These are phyloP conservation scores for Fusarium sp. DNA, from an alignment of 2,329 filamentous ascomycete genomes.

Conservation along the genomic window DNA sequence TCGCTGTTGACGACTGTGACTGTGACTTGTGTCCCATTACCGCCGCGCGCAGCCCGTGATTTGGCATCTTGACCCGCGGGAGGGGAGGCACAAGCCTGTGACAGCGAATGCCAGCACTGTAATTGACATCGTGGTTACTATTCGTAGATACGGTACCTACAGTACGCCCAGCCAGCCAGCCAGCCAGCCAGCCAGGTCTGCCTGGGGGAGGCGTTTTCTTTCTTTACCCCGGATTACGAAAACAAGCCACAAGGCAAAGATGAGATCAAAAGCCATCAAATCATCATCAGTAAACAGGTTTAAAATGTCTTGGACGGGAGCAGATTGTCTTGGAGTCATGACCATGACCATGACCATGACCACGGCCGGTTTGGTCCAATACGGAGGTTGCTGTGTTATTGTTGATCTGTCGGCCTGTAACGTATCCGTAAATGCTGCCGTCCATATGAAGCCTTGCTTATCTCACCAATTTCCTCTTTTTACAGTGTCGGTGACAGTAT, in stretches of 20 bases:
- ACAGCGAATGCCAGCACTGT: conserved; percentile 28
- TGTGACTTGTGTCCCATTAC: conserved; percentile 31
- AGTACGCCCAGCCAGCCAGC: neutral
- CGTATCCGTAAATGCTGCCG: conserved; percentile 19
- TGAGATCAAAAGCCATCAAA: conserved; percentile 24
- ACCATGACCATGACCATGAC: neutral
- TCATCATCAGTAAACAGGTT: conserved; percentile 22
- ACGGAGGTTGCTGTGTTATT: conserved; percentile 11
- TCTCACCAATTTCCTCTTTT: conserved; percentile 29
- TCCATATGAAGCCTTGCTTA: conserved; percentile 34
- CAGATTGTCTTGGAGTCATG: conserved; percentile 33
- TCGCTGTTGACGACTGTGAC: conserved; percentile 35
- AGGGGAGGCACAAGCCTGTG: conserved; percentile 28
- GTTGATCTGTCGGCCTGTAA: conserved; percentile 23
- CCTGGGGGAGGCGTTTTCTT: conserved; percentile 29
- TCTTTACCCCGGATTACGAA: conserved; percentile 36
- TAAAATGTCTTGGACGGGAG: conserved; percentile 36
- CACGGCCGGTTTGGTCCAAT: conserved; percentile 14
- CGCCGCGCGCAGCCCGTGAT: conserved; percentile 35
- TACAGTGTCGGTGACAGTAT: conserved; percentile 2
- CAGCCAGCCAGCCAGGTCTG: too few relatives aligned
- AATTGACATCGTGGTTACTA: conserved; percentile 27
- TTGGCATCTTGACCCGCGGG: conserved; percentile 27
- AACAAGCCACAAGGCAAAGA: conserved; percentile 24
- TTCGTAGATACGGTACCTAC: conserved; percentile 10